These are phyloP conservation scores for Fusarium humuli DNA, from an alignment of 2,329 filamentous ascomycete species.

Conservation along the genomic window DNA sequence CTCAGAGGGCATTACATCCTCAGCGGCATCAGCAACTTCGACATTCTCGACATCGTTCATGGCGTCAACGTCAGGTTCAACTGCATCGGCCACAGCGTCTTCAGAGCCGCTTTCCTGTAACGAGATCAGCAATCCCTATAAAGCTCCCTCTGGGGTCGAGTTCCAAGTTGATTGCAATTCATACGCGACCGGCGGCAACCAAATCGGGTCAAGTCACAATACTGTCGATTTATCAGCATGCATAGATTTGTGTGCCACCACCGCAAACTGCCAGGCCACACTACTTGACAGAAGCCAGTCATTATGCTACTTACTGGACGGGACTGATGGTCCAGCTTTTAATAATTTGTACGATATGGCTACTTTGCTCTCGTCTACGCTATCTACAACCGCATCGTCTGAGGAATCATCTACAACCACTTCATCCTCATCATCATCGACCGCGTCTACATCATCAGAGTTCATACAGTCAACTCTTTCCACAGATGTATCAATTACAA, in stretches of 20 bases:
- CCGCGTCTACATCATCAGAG: fast-evolving
- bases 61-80: background rate
- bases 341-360: background rate
- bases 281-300: background rate
- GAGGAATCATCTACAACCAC: fast-evolving
- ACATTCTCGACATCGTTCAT: background rate
- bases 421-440: background rate
- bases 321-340: background rate
- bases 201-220: background rate
- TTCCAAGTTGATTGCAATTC: background rate
- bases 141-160: fast-evolving
- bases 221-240: background rate
- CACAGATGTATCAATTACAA: background rate
- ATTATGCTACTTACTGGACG: background rate
- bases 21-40: background rate
- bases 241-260: background rate
- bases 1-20: background rate
- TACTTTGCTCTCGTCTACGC: fast-evolving
- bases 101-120: background rate
- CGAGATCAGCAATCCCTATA: background rate
- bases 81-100: background rate
- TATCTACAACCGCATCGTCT: background rate
- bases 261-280: fast-evolving
- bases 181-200: background rate
- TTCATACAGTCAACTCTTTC: background rate